These are phyloP conservation scores for Plantago coronopus DNA, from an alignment of 305 asterid genomes.

Conservation along the genomic window DNA sequence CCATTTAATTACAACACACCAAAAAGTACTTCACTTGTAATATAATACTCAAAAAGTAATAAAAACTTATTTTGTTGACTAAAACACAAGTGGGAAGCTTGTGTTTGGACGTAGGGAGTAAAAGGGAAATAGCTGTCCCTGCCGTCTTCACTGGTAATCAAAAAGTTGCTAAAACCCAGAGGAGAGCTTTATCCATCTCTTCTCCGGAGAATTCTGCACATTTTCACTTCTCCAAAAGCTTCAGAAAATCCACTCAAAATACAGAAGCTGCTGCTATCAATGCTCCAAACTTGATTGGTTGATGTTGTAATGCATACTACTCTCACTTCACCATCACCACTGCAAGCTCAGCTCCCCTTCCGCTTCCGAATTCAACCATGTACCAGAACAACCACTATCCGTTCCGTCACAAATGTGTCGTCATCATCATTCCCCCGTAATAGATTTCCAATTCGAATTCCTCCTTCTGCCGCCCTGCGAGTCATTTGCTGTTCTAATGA, in stretches of 20 bases:
- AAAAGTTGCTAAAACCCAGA: not conserved
- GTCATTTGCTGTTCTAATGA: slow-evolving; percentile 22
- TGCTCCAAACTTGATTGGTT: not conserved
- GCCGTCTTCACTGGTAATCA: no score
- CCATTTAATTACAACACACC: no score
- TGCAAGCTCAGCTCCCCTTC: slow-evolving; percentile 28
- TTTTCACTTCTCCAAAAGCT: no score
- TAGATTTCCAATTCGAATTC: slow-evolving; percentile 22
- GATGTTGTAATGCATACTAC: slow-evolving; percentile 37
- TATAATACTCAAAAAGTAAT: no score
- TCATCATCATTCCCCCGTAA: slow-evolving; percentile 12
- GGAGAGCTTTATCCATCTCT: not conserved
- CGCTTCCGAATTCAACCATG: slow-evolving; percentile 30
- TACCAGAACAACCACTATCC: slow-evolving; percentile 12
- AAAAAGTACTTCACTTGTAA: no score
- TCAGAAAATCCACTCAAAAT: not conserved
- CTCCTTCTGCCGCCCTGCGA: slow-evolving; percentile 21
- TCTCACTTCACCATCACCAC: slow-evolving; percentile 31
- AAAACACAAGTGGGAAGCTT: no score
- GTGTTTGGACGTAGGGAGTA: no score
- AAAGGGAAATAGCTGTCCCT: not conserved
- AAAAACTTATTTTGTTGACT: no score
- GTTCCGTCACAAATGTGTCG: slow-evolving; percentile 18
- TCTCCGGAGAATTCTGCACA: no score
- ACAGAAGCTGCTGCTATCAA: not conserved